Percentiles rank a stretch among this genome's conserved stretches.
phyloP scores from a whole-genome alignment of 2,329 filamentous ascomycete genomes.

The Penicillium sp. region DNA sequence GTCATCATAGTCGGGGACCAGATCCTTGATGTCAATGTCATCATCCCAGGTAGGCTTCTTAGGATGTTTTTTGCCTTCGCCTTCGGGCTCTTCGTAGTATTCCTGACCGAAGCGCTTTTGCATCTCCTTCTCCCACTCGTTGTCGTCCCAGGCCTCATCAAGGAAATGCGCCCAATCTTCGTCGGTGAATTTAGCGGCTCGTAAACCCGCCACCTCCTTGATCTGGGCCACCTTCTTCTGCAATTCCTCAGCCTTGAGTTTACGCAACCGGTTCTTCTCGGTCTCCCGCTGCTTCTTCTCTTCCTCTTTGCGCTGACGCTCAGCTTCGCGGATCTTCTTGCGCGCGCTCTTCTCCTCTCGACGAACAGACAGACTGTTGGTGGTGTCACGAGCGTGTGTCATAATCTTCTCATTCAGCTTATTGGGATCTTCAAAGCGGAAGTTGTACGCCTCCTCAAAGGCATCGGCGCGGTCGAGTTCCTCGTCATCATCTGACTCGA shows the following conservation, averaged over 20 bases:
- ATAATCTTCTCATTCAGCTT: conserved; percentile 82
- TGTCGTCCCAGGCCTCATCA: conserved; percentile 81
- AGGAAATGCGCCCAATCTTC: conserved; percentile 81
- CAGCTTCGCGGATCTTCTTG: conserved; percentile 70
- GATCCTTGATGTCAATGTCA: conserved; percentile 93
- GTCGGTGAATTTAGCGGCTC: conserved; percentile 59
- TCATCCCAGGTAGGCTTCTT: conserved; percentile 93
- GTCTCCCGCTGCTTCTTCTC: conserved; percentile 70
- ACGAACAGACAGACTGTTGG: conserved; percentile 74
- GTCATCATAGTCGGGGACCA: conserved; percentile 82
- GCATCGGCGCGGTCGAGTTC: conserved; percentile 70
- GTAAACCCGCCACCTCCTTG: conserved; percentile 78
- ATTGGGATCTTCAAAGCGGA: conserved; percentile 87
- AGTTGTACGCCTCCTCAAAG: conserved; percentile 89
- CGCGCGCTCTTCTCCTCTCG: conserved; percentile 73
- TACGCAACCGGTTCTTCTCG: conserved; percentile 76
- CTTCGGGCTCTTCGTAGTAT: conserved; percentile 66
- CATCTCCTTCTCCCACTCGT: conserved; percentile 89
- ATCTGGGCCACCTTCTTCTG: conserved; percentile 82
- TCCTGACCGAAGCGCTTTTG: conserved; percentile 77
- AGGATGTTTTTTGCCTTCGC: conserved; percentile 48
- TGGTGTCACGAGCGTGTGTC: conserved; percentile 82
- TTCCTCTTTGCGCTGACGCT: conserved; percentile 69
- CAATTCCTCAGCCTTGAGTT: conserved; percentile 84
- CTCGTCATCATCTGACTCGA: conserved; percentile 87